Evolutionary conservation across 768 basidiomycete species (phyloP).

Genomic region (Saitozyma sp.): DNA sequence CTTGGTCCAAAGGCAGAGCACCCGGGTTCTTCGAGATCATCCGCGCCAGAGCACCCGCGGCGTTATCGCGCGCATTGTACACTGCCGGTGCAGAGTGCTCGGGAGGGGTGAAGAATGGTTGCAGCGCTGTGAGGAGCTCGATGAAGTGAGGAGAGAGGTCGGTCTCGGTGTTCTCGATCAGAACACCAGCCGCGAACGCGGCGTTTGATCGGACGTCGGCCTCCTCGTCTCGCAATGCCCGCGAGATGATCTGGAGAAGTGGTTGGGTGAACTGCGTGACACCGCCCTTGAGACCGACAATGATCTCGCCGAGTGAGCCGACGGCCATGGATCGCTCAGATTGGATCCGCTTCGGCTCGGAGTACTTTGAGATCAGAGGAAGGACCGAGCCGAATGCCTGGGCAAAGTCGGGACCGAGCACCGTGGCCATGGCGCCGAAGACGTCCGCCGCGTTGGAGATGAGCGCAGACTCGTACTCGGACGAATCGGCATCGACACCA

Average conservation of each 20-base stretch:
- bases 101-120: constrained; percentile 72
- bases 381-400: constrained; percentile 82
- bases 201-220: constrained; percentile 95
- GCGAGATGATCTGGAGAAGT: constrained; percentile 79
- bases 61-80: constrained; percentile 91
- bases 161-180: constrained; percentile 78
- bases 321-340: constrained; percentile 91
- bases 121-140: constrained; percentile 72
- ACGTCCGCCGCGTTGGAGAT: constrained; percentile 93
- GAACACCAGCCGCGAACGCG: constrained; percentile 87
- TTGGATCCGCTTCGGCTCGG: constrained; percentile 79
- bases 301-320: constrained; percentile 92
- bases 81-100: constrained; percentile 65
- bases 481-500: constrained; percentile 65
- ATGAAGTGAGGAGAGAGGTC: constrained; percentile 82
- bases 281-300: constrained; percentile 81
- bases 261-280: constrained; percentile 78
- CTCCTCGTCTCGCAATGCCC: constrained; percentile 77
- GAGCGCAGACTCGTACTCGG: constrained; percentile 94
- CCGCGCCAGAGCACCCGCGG: constrained; percentile 87
- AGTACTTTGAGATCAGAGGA: constrained; percentile 86
- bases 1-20: constrained; percentile 74
- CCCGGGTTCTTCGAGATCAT: constrained; percentile 75
- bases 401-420: constrained; percentile 79
- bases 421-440: constrained; percentile 80